Evolutionary conservation across 2,329 filamentous ascomycete species (phyloP), one percentile per base, ranked within the genome.

Genomic region (Paraconiothyrium sp.): DNA sequence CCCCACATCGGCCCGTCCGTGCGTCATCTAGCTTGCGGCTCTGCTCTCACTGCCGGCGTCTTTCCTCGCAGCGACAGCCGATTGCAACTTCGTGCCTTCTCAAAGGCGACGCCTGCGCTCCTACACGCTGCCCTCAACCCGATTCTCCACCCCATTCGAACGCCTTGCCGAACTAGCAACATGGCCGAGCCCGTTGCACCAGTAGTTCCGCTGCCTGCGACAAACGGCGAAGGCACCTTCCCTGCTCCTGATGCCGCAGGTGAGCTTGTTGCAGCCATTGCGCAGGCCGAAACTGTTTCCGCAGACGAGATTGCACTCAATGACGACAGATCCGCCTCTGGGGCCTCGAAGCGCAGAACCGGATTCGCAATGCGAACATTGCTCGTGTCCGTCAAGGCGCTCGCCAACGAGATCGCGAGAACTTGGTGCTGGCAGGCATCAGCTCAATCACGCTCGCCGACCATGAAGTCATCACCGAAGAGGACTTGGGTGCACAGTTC

Each of bases 291-390:
- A 65, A 75, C 76, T 32, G 82, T 82, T 60, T 81, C 77, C 24
- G 77, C 79, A 65, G 95, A 98, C 79, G 95, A 99, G 76, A 97
- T 98, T 73, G 95, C 94, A 14, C 88, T 98, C 6, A 99, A 99
- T 78, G 95, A 99, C 81, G 95, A 54, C 95, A 99, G 78, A 97
- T 99, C 73, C 91, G 95, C 57, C 89, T 99, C 34, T 99, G 95
- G 95, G 95, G 95, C 47, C 92, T 98, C 74, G 90, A 95, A 72
- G 95, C 95, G 7, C 95, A 99, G 79, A 91, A 97, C 77, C 93
- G 91, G 76, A 93, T 99, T 60, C 92, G 94, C 70, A 91, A 87
- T 61, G 93, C 95, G 61, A 93, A 93, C 73, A 91, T 99, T 98
- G 49, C 88, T 99, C 65, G 90, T 99, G 68, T 93, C 90, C 34